Conservation (phyloP, 805 yeast species). For the Priceomyces medius region DNA sequence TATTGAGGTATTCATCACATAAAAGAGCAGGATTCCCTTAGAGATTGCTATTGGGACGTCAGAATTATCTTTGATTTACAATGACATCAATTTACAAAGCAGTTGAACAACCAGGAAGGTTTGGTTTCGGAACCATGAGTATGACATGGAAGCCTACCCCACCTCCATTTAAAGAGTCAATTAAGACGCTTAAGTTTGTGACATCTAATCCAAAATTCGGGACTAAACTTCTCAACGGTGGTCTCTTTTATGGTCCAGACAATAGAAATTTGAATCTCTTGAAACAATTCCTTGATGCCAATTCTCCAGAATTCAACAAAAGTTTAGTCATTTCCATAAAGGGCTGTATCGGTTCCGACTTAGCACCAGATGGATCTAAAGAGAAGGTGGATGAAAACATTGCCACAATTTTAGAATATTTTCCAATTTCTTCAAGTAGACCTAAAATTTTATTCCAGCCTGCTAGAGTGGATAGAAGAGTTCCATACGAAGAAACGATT, state of each 20-base stretch:
- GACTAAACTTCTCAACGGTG: slow-evolving; percentile 62
- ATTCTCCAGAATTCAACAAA: slow-evolving; percentile 54
- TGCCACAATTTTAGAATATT: slow-evolving; percentile 34
- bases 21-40: too few relatives aligned
- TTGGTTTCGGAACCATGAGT: slow-evolving; percentile 82
- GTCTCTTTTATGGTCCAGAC: slow-evolving; percentile 72
- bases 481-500: slow-evolving; percentile 60
- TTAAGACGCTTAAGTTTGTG: slow-evolving; percentile 47
- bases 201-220: slow-evolving; percentile 47
- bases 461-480: slow-evolving; percentile 63
- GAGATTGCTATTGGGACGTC: too few relatives aligned
- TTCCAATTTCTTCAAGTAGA: slow-evolving; percentile 28
- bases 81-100: not conserved
- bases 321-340: slow-evolving; percentile 62
- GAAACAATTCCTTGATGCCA: slow-evolving; percentile 49
- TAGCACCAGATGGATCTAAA: slow-evolving; percentile 55
- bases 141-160: slow-evolving; percentile 69
- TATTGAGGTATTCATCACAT: too few relatives aligned
- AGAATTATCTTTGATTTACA: too few relatives aligned
- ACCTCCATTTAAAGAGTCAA: slow-evolving; percentile 51
- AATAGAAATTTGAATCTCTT: slow-evolving; percentile 55
- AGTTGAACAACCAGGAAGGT: slow-evolving; percentile 21
- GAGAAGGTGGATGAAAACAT: slow-evolving; percentile 51
- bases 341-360: too few relatives aligned
- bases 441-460: slow-evolving; percentile 57